Base-by-base conservation (phyloP, 768 basidiomycete genomes). In the Boletales sp. region DNA sequence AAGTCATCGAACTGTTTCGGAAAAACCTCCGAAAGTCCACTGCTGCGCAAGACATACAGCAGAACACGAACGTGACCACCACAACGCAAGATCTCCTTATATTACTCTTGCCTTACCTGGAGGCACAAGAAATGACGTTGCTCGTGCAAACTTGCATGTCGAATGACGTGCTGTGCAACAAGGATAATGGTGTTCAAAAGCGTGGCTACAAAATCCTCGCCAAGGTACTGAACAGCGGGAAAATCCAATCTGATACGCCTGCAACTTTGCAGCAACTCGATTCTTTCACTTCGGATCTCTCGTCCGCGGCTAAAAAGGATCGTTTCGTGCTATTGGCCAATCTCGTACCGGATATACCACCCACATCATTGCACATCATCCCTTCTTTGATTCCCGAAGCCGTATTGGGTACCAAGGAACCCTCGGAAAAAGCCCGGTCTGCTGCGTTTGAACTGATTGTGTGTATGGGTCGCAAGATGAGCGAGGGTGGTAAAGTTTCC, bases 391-490 rank as follows among this genome's bases (percentile, higher is more conserved):
- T 98, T 40, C 92, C 95, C 4, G 97, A 99, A 71, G 90, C 89
- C 13, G 89, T 98, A 9, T 72, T 99, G 24, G 93, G 90, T 2
- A 97, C 94, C 12, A 99, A 99, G 66, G 95, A 99, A 64, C 90
- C 94, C 4, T 95, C 95, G 31, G 93, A 94, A 65, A 93, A 90
- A 61, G 86, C 94, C 0, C 79, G 97, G 42, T 78, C 77, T 44
- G 91, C 87, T 5, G 94, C 94, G 2, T 99, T 95, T 64, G 91
- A 94, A 12, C 70, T 97, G 40, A 77, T 98, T 43, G 79, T 98
- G 11, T 79, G 82, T 8, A 95, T 99, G 93, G 97, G 91, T 3
- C 76, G 76, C 59, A 97, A 94, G 72, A 97, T 98, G 93, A 77
- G 75, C 30, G 69, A 76, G 48, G 97, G 95, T 13, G 97, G 95